Percentiles rank a stretch among this genome's conserved stretches.
phyloP scores from a whole-genome alignment of 2,329 filamentous ascomycete species.

The Neonectria neomacrospora region DNA sequence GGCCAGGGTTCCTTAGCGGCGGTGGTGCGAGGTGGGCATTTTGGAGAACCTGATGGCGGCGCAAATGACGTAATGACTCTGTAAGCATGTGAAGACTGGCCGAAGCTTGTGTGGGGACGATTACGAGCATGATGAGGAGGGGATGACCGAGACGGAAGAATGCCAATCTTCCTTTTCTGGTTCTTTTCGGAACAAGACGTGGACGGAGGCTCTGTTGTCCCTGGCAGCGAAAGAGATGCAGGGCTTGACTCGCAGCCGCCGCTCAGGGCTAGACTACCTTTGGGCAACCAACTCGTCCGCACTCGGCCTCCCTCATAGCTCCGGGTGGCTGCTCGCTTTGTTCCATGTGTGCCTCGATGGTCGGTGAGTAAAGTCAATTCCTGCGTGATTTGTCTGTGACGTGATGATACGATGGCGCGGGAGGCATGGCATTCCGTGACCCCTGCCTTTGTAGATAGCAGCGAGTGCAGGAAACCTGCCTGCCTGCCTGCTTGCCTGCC shows the following conservation, averaged over 20 bases:
- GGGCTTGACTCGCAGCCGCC: constrained; percentile 17
- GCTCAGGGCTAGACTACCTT: constrained; percentile 19
- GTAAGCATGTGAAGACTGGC: constrained; percentile 27
- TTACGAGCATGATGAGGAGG: constrained; percentile 15
- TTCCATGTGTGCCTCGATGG: constrained; percentile 9
- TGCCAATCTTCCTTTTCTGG: too few species aligned
- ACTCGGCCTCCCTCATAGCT: background rate
- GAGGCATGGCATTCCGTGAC: background rate
- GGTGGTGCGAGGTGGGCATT: constrained; percentile 1
- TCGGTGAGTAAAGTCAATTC: background rate
- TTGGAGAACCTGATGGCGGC: constrained; percentile 3
- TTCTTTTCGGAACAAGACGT: background rate
- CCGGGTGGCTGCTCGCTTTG: constrained; percentile 7
- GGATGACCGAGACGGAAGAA: constrained; percentile 12
- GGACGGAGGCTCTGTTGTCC: background rate
- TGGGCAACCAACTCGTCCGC: background rate
- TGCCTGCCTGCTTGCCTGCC: background rate
- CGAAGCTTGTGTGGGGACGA: constrained; percentile 20
- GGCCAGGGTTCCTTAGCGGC: background rate
- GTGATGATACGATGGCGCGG: constrained; percentile 13
- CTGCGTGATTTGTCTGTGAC: constrained; percentile 3
- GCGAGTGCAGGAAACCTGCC: constrained; percentile 2
- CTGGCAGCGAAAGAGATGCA: background rate
- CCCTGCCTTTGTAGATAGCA: background rate
- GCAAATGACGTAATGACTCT: constrained; percentile 25